Base-by-base conservation (phyloP, 1,284 basidiomycete species). In the Uromyces viciae-fabae region DNA sequence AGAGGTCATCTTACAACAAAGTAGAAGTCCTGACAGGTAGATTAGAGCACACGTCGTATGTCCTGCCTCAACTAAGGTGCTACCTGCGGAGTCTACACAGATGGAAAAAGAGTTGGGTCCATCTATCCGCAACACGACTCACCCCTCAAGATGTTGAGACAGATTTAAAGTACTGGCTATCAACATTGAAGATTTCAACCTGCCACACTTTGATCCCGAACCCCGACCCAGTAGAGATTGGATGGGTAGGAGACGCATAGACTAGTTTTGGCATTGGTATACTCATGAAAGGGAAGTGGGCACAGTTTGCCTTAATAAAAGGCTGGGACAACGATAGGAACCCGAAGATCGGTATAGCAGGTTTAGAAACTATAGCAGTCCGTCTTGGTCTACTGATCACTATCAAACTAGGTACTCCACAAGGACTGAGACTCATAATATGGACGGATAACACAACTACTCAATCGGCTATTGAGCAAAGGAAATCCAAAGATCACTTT, bases 401-500 rank as follows among this genome's bases (percentile, higher is more conserved):
- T 8, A 3, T 36, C 25, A 17, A 49, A 9, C 36, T 72, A 52
- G 36, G 64, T 1, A 25, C 38, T 2, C 3, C 7, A 11, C 9
- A 2, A 66, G 64, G 64, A 1, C 40, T 42, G 28, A 7, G 11
- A 2, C 52, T 58, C 22, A 73, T 54, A 8, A 49, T 52, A 14
- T 73, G 71, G 71, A 73, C 49, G 2, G 31, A 68, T 38, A 68
- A 68, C 64, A 68, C 64, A 19, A 31, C 64, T 3, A 68, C 64
- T 0, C 15, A 54, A 56, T 25, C 1, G 1, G 71, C 38, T 14
- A n/a, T 73, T 0, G 1, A 46, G 4, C 49, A 9, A 7, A 9
- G 43, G 19, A 73, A 73, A 15, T 73, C 71, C 3, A 40, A 54
- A 1, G 49, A 73, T 28, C 1, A 19, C 15, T 0, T 14, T 0